A percentile compares a stretch with the other conserved stretches of the same genome.
Conservation (phyloP, 768 basidiomycete genomes). For the Termitomyces sp. region DNA sequence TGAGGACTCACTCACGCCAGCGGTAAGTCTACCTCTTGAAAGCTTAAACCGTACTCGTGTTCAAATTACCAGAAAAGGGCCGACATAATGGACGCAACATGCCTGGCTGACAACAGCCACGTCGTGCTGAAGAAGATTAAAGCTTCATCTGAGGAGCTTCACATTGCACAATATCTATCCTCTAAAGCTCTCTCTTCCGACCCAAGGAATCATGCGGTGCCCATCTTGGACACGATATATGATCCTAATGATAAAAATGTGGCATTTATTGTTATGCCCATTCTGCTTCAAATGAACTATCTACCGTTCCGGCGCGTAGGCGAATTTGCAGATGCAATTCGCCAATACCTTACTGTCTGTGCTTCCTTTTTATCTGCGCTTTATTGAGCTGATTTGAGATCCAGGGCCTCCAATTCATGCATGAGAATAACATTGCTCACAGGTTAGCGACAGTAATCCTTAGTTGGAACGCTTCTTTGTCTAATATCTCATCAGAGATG, state of each 20-base stretch:
- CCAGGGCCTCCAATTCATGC: conserved; percentile 20
- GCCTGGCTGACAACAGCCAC: neutral
- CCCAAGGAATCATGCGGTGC: conserved; percentile 7
- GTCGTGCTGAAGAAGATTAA: conserved; percentile 1
- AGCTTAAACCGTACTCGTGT: neutral
- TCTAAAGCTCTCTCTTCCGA: neutral
- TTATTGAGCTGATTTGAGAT: neutral
- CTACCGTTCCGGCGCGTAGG: conserved; percentile 9
- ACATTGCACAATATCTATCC: neutral
- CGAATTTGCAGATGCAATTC: conserved; percentile 6
- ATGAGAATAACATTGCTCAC: conserved; percentile 18
- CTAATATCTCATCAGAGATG: conserved; percentile 2
- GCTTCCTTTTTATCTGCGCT: neutral
- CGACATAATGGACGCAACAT: neutral
- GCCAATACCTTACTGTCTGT: conserved; percentile 7
- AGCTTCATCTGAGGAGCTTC: conserved; percentile 1
- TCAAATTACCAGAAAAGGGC: neutral
- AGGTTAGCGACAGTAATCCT: conserved; percentile 1
- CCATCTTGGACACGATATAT: conserved; percentile 1
- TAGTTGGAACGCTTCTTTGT: neutral
- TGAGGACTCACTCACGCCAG: neutral
- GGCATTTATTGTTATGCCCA: conserved; percentile 11
- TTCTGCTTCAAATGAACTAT: conserved; percentile 1
- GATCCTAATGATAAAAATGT: conserved; percentile 1
- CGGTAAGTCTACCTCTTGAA: neutral